A percentile compares a stretch with the other conserved stretches of the same genome.
phyloP scores from a whole-genome alignment of 495 filamentous ascomycete species.

The Tuber borchii region DNA sequence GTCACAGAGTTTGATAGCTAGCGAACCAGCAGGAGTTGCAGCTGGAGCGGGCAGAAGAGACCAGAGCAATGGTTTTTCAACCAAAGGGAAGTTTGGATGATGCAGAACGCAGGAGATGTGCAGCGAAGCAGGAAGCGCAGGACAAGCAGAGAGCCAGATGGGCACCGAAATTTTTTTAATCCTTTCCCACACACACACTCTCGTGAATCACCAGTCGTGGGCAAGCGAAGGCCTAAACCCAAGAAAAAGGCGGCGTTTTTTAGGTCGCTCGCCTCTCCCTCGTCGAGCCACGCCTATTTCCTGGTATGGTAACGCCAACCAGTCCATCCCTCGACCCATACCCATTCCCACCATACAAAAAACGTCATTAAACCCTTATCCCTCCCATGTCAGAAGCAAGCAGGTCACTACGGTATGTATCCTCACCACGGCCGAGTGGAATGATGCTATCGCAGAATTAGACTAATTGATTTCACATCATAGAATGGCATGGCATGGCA shows the following conservation, averaged over 20 bases:
- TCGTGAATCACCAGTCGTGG: not conserved
- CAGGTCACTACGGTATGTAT: not conserved
- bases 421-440: not conserved
- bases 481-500: not conserved
- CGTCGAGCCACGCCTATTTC: not conserved
- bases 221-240: not conserved
- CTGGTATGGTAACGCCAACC: not conserved
- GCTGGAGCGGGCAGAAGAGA: not conserved
- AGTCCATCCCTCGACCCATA: not conserved
- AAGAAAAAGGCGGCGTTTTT: not conserved
- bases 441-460: not conserved
- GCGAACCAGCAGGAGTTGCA: not conserved
- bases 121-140: not conserved
- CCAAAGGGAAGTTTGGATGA: not conserved
- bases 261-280: not conserved
- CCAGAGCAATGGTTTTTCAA: slow-evolving; percentile 1
- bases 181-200: not conserved
- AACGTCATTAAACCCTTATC: not conserved
- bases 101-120: slow-evolving; percentile 1
- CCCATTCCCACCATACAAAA: not conserved
- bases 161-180: not conserved
- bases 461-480: not conserved
- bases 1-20: not conserved
- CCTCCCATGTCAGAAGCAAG: not conserved
- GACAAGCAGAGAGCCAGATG: not conserved